Percentiles rank a stretch among this genome's conserved stretches.
These are phyloP conservation scores for Moniliophthora roreri DNA, from an alignment of 1,284 basidiomycete genomes.

Conservation along the genomic window DNA sequence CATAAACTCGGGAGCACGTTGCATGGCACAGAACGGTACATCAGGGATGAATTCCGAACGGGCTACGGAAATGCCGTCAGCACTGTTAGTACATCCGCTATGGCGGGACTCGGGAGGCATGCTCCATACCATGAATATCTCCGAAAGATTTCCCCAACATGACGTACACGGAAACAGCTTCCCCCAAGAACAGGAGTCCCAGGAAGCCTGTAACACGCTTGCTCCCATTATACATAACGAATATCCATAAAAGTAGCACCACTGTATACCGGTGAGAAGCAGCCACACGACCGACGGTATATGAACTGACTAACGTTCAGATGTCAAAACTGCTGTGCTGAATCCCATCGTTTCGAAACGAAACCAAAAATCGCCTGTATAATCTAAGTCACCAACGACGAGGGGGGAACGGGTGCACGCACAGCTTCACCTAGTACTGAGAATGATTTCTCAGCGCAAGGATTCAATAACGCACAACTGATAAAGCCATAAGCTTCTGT, in stretches of 20 bases:
- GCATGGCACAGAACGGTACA: background rate
- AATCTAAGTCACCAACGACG: background rate
- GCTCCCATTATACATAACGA: constrained; percentile 9
- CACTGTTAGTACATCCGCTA: background rate
- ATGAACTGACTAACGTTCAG: constrained; percentile 10
- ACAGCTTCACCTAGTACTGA: background rate
- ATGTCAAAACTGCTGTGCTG: constrained; percentile 7
- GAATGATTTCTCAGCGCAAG: no score
- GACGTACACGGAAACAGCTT: constrained; percentile 1
- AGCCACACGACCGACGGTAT: no score
- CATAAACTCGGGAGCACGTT: constrained; percentile 3
- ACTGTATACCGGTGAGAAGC: no score
- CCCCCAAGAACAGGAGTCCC: background rate
- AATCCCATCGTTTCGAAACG: constrained; percentile 9
- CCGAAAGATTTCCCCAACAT: constrained; percentile 4
- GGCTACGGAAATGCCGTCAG: background rate
- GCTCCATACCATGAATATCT: background rate
- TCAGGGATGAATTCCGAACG: background rate
- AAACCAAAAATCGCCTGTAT: constrained; percentile 11
- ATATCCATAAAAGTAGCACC: constrained; percentile 12
- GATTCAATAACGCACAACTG: constrained; percentile 1
- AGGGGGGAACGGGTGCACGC: background rate
- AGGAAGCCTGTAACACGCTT: background rate
- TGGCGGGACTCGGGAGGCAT: background rate
- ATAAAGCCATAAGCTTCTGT: background rate